These are phyloP conservation scores for Triadica sebifera DNA, from an alignment of 345 rosid genomes.

Conservation along the genomic window DNA sequence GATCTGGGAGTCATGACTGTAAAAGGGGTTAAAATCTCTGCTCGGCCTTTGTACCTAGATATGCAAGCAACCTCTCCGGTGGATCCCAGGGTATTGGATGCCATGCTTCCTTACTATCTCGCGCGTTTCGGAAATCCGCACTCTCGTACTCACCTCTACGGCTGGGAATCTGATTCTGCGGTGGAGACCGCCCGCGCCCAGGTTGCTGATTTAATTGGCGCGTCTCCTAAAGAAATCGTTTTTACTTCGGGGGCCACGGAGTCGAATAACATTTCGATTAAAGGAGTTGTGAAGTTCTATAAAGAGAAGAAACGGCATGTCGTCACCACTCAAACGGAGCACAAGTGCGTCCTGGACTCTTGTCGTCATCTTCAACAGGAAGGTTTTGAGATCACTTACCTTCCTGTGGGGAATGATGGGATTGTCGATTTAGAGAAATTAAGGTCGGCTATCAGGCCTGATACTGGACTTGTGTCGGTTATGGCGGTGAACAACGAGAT, in stretches of 20 bases:
- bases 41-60: slow-evolving; percentile 75
- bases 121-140: slow-evolving; percentile 85
- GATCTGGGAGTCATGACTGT: slow-evolving; percentile 44
- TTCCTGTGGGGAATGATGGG: slow-evolving; percentile 72
- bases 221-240: slow-evolving; percentile 83
- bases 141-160: slow-evolving; percentile 92
- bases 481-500: slow-evolving; percentile 98
- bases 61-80: slow-evolving; percentile 87
- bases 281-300: slow-evolving; percentile 94
- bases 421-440: slow-evolving; percentile 67
- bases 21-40: slow-evolving; percentile 68
- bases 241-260: slow-evolving; percentile 98
- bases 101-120: slow-evolving; percentile 73
- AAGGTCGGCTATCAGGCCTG: slow-evolving; percentile 60
- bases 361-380: slow-evolving; percentile 96
- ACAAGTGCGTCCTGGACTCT: slow-evolving; percentile 90
- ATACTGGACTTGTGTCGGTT: slow-evolving; percentile 79
- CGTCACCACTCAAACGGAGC: slow-evolving; percentile 93
- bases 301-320: slow-evolving; percentile 86
- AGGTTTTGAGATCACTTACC: slow-evolving; percentile 87
- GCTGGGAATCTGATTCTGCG: slow-evolving; percentile 95
- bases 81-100: slow-evolving; percentile 84
- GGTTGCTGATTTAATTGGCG: slow-evolving; percentile 69
- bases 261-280: slow-evolving; percentile 76
- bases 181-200: slow-evolving; percentile 78